Conservation (phyloP, 257 asterid species). For the Lithospermum erythrorhizon region DNA sequence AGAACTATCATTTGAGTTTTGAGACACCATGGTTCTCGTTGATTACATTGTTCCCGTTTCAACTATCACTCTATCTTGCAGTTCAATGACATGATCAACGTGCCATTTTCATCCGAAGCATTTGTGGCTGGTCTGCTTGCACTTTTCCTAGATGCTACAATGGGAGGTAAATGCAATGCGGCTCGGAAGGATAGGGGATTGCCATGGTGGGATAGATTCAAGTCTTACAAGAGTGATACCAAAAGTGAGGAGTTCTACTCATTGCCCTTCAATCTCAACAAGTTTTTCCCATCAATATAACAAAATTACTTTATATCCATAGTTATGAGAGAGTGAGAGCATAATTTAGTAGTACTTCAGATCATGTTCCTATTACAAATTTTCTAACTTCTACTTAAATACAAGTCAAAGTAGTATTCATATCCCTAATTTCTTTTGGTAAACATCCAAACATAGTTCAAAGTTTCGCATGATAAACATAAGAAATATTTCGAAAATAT, state of each 20-base stretch:
- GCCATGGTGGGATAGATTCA: constrained; percentile 92
- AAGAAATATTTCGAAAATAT: no score
- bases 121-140: constrained; percentile 73
- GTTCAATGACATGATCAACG: constrained; percentile 90
- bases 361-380: no score
- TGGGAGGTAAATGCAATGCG: constrained; percentile 52
- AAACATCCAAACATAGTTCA: no score
- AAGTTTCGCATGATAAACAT: no score
- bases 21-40: not conserved
- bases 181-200: constrained; percentile 73
- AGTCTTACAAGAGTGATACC: constrained; percentile 61
- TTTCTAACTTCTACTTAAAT: no score
- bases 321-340: no score
- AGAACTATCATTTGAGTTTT: not conserved
- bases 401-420: no score
- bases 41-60: not conserved
- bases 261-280: constrained; percentile 82
- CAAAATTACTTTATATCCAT: not conserved
- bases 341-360: no score
- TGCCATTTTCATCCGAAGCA: constrained; percentile 74
- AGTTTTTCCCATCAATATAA: constrained; percentile 85
- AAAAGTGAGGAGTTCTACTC: constrained; percentile 86
- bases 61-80: constrained; percentile 12
- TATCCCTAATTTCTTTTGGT: no score
- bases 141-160: constrained; percentile 45